Evolutionary conservation across 306 rosid genomes (phyloP), one percentile per base, ranked within the genome.

Genomic region (Hylodesmum podocarpum): DNA sequence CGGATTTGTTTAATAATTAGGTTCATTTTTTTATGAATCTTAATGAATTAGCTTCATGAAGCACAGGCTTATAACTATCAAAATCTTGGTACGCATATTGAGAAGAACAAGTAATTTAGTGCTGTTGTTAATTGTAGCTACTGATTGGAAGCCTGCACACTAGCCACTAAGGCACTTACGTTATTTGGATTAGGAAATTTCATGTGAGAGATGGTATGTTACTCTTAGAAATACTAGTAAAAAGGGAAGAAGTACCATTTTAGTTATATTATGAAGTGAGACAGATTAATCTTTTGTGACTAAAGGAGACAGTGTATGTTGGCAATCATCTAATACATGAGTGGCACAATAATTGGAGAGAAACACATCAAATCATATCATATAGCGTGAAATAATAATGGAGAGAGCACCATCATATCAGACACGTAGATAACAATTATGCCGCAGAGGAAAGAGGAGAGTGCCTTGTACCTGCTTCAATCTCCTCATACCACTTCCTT

Each of bases 301-400:
- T 58, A 83, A 78, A 66, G 36, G 57, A 68, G 84, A 77, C 78
- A 81, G 34, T 22, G 61, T 80, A 77, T 4, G 86, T 82, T 75
- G 87, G 82, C 83, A 89, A 72, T 79, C 83, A 73, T 63, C 66
- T 39, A 31, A 71, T 65, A 81, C 73, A 82, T 79, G 49, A 58
- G 75, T 49, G 80, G 75, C 75, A 79, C 84, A 80, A 79, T 77
- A 73, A 85, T 86, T 81, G 86, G 75, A 39, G 58, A 73, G 49
- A 55, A 70, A 65, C 75, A 68, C 84, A 83, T 80, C 86, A 80
- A 81, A 86, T 88, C 87, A 87, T 70, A 82, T 80, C 84, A 82
- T 66, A 66, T 47, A 44, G 64, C 34, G 41, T 66, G 58, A 82
- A 75, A 41, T 40, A 80, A 84, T 81, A 80, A 66, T 82, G 66